Conservation (phyloP, 2,329 filamentous ascomycete species). For the Colletotrichum sidae region DNA sequence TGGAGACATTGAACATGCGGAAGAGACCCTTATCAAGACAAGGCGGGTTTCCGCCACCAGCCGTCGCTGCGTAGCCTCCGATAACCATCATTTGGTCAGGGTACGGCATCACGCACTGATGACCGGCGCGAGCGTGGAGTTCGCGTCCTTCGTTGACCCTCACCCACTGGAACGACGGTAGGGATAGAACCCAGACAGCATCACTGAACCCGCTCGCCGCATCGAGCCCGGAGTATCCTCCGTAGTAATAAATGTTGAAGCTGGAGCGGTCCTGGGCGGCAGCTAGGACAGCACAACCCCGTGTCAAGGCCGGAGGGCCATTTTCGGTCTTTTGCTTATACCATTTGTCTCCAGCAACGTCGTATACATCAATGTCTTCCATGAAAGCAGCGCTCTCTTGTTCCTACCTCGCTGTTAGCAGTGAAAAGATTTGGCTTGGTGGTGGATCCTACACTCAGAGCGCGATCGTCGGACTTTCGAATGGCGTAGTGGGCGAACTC, state of each 20-base stretch:
- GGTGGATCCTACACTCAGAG: conserved; percentile 52
- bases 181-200: conserved; percentile 83
- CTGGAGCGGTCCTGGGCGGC: conserved; percentile 77
- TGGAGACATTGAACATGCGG: conserved; percentile 79
- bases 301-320: conserved; percentile 65
- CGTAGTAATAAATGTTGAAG: conserved; percentile 88
- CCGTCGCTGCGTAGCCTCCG: conserved; percentile 69
- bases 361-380: conserved; percentile 79
- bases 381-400: conserved; percentile 78
- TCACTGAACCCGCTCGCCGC: conserved; percentile 58
- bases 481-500: conserved; percentile 51
- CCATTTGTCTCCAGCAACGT: conserved; percentile 77
- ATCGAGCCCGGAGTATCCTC: conserved; percentile 73
- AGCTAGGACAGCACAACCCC: conserved; percentile 82
- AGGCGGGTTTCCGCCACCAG: conserved; percentile 39
- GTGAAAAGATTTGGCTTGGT: conserved; percentile 24
- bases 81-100: conserved; percentile 84
- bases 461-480: conserved; percentile 45
- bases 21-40: conserved; percentile 67
- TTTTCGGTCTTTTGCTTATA: conserved; percentile 74
- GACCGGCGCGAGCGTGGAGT: conserved; percentile 73
- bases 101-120: conserved; percentile 80
- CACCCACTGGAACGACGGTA: conserved; percentile 86
- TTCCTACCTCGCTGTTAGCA: conserved; percentile 53
- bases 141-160: conserved; percentile 55